Evolutionary conservation across 2,329 filamentous ascomycete genomes (phyloP).

Genomic region (Cryphonectria japonica): DNA sequence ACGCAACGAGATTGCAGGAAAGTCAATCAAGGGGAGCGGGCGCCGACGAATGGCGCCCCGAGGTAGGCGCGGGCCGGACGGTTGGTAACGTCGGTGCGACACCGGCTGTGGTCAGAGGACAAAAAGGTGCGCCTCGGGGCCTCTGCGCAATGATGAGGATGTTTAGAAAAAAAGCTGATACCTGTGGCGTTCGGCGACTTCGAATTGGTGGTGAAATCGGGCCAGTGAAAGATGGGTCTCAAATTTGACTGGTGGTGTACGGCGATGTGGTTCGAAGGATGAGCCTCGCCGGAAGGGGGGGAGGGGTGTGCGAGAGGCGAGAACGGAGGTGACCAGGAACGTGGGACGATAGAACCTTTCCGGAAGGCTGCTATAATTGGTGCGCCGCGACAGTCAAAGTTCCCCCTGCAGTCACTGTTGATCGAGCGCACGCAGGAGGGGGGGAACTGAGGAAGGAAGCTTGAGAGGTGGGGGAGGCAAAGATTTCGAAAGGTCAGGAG

Average conservation of each 20-base stretch:
- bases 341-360: constrained; percentile 9
- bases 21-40: constrained; percentile 1
- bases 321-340: neutral
- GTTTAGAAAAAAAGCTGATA: neutral
- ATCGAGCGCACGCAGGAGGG: neutral
- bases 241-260: constrained; percentile 3
- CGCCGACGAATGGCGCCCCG: constrained; percentile 6
- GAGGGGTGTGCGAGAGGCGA: no score
- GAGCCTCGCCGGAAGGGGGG: neutral
- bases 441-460: neutral
- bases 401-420: neutral
- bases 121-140: constrained; percentile 5
- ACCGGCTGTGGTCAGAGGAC: neutral
- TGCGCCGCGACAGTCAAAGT: neutral
- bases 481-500: neutral
- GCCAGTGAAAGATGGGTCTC: neutral
- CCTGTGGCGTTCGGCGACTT: neutral
- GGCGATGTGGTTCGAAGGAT: constrained; percentile 10
- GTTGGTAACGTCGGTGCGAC: constrained; percentile 6
- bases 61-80: constrained; percentile 5
- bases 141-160: neutral
- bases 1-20: constrained; percentile 6
- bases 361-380: constrained; percentile 11
- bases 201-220: neutral
- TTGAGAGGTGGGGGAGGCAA: neutral